Percentiles rank a stretch among this genome's conserved stretches.
phyloP scores from a whole-genome alignment of 495 filamentous ascomycete species.

The Trichoderma parareesei region DNA sequence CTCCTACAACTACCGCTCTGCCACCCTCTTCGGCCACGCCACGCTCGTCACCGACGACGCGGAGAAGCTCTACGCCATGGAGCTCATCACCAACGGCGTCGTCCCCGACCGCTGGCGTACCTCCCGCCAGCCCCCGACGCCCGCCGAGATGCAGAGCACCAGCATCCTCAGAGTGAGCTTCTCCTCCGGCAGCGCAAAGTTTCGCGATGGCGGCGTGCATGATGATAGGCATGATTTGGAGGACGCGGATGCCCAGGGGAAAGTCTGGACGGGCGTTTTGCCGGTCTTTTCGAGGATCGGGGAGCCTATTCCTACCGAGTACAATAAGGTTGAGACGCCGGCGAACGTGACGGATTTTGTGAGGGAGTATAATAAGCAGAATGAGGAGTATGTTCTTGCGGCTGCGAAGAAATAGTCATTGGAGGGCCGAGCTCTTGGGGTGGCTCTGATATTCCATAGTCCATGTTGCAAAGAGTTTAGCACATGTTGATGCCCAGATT shows the following conservation, averaged over 20 bases:
- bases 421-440: too few relatives aligned
- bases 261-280: constrained; percentile 79
- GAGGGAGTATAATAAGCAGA: constrained; percentile 31
- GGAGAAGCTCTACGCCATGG: constrained; percentile 80
- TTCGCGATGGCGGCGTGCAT: constrained; percentile 56
- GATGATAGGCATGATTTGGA: constrained; percentile 65
- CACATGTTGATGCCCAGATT: not conserved
- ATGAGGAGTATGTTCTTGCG: constrained; percentile 17
- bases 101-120: constrained; percentile 60
- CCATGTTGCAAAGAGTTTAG: not conserved
- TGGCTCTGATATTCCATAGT: too few relatives aligned
- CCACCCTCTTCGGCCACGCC: constrained; percentile 70
- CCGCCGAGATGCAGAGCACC: constrained; percentile 70
- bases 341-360: constrained; percentile 55
- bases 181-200: constrained; percentile 69
- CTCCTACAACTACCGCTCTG: constrained; percentile 85
- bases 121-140: constrained; percentile 62
- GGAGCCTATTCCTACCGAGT: constrained; percentile 55
- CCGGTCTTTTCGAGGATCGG: constrained; percentile 61
- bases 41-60: constrained; percentile 52
- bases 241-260: constrained; percentile 48
- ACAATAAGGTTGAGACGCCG: constrained; percentile 56
- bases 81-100: constrained; percentile 69
- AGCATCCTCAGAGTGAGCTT: constrained; percentile 64
- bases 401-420: constrained; percentile 4